Evolutionary conservation across 1,284 basidiomycete species (phyloP).

Genomic region (Leccinum ambiguum): DNA sequence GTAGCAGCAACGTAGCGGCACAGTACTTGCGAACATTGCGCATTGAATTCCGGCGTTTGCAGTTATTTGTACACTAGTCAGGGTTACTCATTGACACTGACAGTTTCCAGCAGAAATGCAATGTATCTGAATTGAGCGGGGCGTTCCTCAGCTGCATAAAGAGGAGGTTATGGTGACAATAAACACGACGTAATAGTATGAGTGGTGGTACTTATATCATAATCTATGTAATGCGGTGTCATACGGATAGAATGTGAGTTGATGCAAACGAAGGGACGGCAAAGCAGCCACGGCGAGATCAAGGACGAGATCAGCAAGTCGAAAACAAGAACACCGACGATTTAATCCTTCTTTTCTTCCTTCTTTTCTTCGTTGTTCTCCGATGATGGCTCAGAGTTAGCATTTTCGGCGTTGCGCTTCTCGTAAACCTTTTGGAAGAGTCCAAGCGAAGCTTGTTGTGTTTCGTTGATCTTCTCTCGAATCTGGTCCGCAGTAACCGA

Average conservation of each 20-base stretch:
- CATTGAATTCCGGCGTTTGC: background rate
- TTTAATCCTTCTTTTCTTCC: constrained; percentile 75
- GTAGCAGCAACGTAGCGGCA: too few relatives aligned
- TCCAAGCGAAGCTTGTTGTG: constrained; percentile 95
- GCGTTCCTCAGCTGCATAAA: constrained; percentile 21
- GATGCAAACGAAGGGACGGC: constrained; percentile 32
- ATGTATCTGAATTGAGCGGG: constrained; percentile 26
- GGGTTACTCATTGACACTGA: too few relatives aligned
- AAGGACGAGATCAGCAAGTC: constrained; percentile 7
- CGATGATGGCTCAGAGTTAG: constrained; percentile 43
- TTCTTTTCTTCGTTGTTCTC: constrained; percentile 52
- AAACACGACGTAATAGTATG: constrained; percentile 27
- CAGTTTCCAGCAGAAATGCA: background rate
- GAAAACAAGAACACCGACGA: constrained; percentile 7
- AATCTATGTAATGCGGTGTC: constrained; percentile 28
- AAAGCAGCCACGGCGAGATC: constrained; percentile 14
- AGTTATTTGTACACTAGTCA: background rate
- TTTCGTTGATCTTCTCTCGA: constrained; percentile 92
- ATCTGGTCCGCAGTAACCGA: constrained; percentile 84
- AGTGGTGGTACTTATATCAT: constrained; percentile 33
- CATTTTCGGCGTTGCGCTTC: constrained; percentile 78
- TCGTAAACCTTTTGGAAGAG: constrained; percentile 99
- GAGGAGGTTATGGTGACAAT: constrained; percentile 18
- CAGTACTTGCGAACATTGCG: too few relatives aligned
- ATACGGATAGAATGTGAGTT: constrained; percentile 11